Evolutionary conservation across 2,329 filamentous ascomycete species (phyloP), one percentile per base, ranked within the genome.

Genomic region (Plenodomus lindquistii): DNA sequence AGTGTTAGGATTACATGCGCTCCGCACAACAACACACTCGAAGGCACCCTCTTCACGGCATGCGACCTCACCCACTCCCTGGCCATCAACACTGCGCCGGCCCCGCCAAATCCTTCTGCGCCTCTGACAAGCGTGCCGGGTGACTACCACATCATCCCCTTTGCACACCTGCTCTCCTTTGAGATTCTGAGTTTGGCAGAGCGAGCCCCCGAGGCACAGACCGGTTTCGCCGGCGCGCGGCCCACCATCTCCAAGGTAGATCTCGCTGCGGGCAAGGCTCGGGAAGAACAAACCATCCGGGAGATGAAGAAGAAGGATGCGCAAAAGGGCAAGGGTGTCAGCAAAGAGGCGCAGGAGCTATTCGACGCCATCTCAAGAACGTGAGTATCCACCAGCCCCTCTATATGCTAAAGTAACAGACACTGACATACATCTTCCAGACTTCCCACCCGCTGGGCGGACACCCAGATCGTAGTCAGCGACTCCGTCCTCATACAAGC

Each of bases 11-110:
- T 86, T 55, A 84, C 77, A 46, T 85, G 81, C 42, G 75, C 77
- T 15, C 71, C 77, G 21, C 77, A 75, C 45, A 72, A 78, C 43
- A 76, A 77, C 37, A 80, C 77, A 19, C 72, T 84, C 50, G 83
- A 86, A 68, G 84, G 84, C 60, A 83, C 77, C 16, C 76, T 87
- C 48, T 86, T 84, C 70, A 84, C 83, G 21, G 81, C 80, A 38
- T 82, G 81, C 66, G 81, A 82, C 20, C 74, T 82, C 59, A 81
- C 82, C 47, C 84, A 85, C 59, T 74, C 85, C 48, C 74, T 87
- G 59, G 82, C 81, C 37, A 78, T 86, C 69, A 83, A 85, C 70
- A 83, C 79, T 16, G 75, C 76, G 11, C 69, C 77, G 16, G 63
- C 76, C 10, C 67, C 76, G 10, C 69, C 74, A 18, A 75, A 75